Base-by-base conservation (phyloP, 2,329 filamentous ascomycete genomes). In the Myriosclerotinia scirpicola region DNA sequence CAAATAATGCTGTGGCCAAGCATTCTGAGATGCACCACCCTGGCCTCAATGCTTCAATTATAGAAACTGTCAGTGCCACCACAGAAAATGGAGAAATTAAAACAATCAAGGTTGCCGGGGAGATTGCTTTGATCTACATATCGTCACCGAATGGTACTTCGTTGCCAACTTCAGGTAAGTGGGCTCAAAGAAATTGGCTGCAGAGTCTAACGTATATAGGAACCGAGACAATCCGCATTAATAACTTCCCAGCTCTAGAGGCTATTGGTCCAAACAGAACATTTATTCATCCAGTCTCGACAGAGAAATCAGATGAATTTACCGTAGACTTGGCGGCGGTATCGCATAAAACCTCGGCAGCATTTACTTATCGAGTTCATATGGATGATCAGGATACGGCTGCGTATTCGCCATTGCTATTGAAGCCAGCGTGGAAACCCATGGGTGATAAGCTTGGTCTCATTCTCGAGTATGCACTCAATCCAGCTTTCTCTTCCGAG, bases 251-350 rank as follows among this genome's bases (percentile, higher is more conserved):
- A 12, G 84, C 85, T n/a, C 84, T 99, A 7, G 95, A 98, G 74
- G 93, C 92, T 74, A 93, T 99, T 66, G 93, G 93, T 0, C 93
- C 93, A 1, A 99, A 99, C 77, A 92, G 92, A 54, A 91, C 93
- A 67, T 96, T 98, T 78, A 88, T 98, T 62, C 87, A 88, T 42
- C 90, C 92, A 71, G 82, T 85, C 6, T 79, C 81, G 0, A 75
- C 82, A 1, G 86, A 89, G 12, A 87, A 85, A 67, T 84, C 90
- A 4, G 93, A 96, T 67, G 89, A 94, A 75, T 99, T 96, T 79
- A 85, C 82, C 0, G 81, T 99, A 42, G 86, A 93, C 69, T 80
- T 95, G n/a, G 60, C 8, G 83, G 87, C 17, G 87, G 89, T 75
- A 85, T 97, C 70, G 80, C 83, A 69, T 87, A 89, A 73, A 89